Evolutionary conservation across 805 yeast genomes (phyloP).

Genomic region (Barnettozyma botsteinii): DNA sequence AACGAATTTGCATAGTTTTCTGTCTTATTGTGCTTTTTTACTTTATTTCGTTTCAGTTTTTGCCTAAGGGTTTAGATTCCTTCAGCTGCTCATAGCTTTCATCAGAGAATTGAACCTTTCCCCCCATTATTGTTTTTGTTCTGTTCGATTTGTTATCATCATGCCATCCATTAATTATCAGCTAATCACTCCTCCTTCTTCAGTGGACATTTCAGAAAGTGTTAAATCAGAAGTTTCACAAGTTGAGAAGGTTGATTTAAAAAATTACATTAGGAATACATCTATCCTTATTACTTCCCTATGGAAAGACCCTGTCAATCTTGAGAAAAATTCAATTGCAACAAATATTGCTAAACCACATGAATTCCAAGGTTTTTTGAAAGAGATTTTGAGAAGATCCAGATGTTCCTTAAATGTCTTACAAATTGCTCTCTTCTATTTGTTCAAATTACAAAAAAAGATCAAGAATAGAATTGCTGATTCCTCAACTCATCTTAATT

Average conservation of each 20-base stretch:
- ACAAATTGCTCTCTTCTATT: slow-evolving; percentile 61
- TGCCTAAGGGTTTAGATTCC: too few species aligned
- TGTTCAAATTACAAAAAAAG: slow-evolving; percentile 40
- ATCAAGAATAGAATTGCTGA: slow-evolving; percentile 11
- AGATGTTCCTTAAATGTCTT: slow-evolving; percentile 56
- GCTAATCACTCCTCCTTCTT: slow-evolving; percentile 6
- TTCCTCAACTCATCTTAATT: slow-evolving; percentile 17
- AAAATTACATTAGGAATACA: slow-evolving; percentile 13
- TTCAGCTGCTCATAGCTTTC: neutral
- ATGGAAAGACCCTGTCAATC: slow-evolving; percentile 15
- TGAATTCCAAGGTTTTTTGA: slow-evolving; percentile 26
- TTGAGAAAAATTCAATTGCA: neutral
- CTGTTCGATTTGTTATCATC: neutral
- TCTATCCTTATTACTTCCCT: slow-evolving; percentile 15
- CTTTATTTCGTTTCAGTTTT: too few species aligned
- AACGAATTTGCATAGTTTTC: too few species aligned
- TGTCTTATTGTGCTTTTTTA: too few species aligned
- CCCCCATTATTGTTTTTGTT: neutral
- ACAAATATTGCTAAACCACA: neutral
- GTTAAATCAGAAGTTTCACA: neutral
- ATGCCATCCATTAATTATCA: neutral
- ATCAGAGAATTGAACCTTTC: too few species aligned
- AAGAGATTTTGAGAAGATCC: slow-evolving; percentile 43
- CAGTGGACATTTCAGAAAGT: slow-evolving; percentile 1
- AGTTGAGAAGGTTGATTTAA: neutral